A percentile compares a stretch with the other conserved stretches of the same genome.
Evolutionary conservation across 805 yeast species (phyloP).

Genomic region (Candida glaebosa): DNA sequence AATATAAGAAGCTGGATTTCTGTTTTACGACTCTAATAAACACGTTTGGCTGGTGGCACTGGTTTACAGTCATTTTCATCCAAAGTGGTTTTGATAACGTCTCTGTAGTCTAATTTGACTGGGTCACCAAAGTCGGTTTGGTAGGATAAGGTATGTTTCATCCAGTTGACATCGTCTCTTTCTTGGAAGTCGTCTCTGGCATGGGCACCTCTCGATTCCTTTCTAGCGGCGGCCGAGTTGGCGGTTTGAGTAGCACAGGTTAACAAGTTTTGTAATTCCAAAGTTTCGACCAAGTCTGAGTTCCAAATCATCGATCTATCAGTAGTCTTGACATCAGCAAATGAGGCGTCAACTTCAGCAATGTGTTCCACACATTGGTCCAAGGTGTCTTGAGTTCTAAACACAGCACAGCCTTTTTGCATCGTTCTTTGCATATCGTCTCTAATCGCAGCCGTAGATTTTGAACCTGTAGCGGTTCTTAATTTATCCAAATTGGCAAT

Average conservation of each 20-base stretch:
- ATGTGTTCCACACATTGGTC: constrained; percentile 88
- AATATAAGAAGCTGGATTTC: background rate
- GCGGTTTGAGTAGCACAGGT: constrained; percentile 98
- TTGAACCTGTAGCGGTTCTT: constrained; percentile 81
- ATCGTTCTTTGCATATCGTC: constrained; percentile 89
- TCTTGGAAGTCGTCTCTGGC: constrained; percentile 97
- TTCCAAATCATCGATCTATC: constrained; percentile 99
- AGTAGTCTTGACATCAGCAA: constrained; percentile 75
- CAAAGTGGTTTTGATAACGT: constrained; percentile 76
- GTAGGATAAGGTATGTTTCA: constrained; percentile 96
- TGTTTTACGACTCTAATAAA: constrained; percentile 51
- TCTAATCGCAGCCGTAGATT: constrained; percentile 85
- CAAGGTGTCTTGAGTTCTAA: constrained; percentile 88
- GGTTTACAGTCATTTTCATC: constrained; percentile 91
- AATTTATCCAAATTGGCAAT: constrained; percentile 85
- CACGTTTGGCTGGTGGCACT: constrained; percentile 96
- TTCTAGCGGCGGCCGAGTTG: constrained; percentile 87
- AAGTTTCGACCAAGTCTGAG: constrained; percentile 92
- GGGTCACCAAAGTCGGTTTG: constrained; percentile 69
- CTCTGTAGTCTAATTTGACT: constrained; percentile 78
- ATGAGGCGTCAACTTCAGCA: constrained; percentile 67
- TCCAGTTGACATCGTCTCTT: constrained; percentile 96
- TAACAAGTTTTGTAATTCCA: constrained; percentile 92
- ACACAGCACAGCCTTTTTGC: constrained; percentile 97
- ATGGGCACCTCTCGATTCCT: constrained; percentile 98